Evolutionary conservation across 257 asterid species (phyloP).

Genomic region (Cinchona pubescens): DNA sequence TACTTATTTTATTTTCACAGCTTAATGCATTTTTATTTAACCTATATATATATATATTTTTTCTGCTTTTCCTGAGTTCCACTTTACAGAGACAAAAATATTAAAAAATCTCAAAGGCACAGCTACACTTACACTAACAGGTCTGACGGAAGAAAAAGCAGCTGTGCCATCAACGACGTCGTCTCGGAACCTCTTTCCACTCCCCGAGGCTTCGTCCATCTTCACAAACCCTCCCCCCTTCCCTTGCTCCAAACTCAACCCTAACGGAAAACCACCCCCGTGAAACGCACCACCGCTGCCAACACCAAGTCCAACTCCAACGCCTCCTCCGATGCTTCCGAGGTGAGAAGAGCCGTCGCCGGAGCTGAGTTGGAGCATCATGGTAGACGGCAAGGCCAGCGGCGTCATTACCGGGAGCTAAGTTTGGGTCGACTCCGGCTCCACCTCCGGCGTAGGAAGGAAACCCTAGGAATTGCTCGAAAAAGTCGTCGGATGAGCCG

Average conservation of each 20-base stretch:
- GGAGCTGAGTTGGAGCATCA: slow-evolving; percentile 46
- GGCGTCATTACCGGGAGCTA: slow-evolving; percentile 33
- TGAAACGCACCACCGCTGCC: slow-evolving; percentile 43
- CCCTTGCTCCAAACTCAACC: slow-evolving; percentile 87
- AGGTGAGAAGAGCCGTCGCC: slow-evolving; percentile 61
- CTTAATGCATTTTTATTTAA: neutral
- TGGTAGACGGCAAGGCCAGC: slow-evolving; percentile 24
- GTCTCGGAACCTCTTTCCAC: slow-evolving; percentile 65
- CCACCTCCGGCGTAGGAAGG: slow-evolving; percentile 48
- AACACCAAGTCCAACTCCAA: slow-evolving; percentile 48
- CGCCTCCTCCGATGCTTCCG: slow-evolving; percentile 48
- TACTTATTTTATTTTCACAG: neutral
- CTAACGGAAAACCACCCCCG: slow-evolving; percentile 73
- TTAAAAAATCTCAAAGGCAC: neutral
- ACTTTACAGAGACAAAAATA: slow-evolving; percentile 1
- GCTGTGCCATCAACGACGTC: slow-evolving; percentile 58
- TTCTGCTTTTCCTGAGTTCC: neutral
- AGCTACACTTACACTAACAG: slow-evolving; percentile 34
- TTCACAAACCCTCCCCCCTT: slow-evolving; percentile 57
- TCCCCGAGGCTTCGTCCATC: slow-evolving; percentile 56
- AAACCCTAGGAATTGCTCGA: slow-evolving; percentile 80
- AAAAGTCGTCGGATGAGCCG: slow-evolving; percentile 77
- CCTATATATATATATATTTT: too few relatives aligned
- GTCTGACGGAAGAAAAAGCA: slow-evolving; percentile 50
- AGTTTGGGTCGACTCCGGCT: slow-evolving; percentile 38